Evolutionary conservation across 352 stramenopile species (phyloP).

Genomic region (Saprolegnia parasitica): DNA sequence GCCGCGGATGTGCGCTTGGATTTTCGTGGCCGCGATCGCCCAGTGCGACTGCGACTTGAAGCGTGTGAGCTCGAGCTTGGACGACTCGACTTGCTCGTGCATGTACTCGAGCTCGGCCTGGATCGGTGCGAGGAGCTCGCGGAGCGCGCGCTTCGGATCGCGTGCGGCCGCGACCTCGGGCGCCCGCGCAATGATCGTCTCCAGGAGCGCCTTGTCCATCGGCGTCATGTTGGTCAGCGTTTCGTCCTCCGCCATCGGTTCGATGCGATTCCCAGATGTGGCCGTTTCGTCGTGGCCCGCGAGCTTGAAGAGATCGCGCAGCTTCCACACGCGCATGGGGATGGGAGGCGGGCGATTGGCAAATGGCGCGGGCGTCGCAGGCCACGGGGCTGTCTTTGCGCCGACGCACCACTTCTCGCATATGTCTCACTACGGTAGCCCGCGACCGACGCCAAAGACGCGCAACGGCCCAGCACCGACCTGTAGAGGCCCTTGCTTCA

Average conservation of each 20-base stretch:
- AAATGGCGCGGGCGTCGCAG: no score
- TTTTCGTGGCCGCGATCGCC: slow-evolving; percentile 47
- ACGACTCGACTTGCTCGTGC: slow-evolving; percentile 2
- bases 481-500: no score
- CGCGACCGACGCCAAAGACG: no score
- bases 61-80: slow-evolving; percentile 1
- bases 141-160: slow-evolving; percentile 41
- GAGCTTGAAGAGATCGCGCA: slow-evolving; percentile 7
- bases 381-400: no score
- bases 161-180: slow-evolving; percentile 36
- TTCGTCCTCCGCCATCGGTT: background rate
- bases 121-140: slow-evolving; percentile 49
- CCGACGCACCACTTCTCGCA: no score
- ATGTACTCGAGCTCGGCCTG: slow-evolving; percentile 25
- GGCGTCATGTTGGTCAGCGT: slow-evolving; percentile 1
- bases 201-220: slow-evolving; percentile 40
- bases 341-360: no score
- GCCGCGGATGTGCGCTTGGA: slow-evolving; percentile 67
- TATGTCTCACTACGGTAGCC: no score
- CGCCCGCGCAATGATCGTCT: slow-evolving; percentile 41
- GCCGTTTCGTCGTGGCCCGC: background rate
- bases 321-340: slow-evolving; percentile 15
- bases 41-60: slow-evolving; percentile 18
- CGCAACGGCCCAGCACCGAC: no score
- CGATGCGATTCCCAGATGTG: background rate